phyloP scores from a whole-genome alignment of 2,329 filamentous ascomycete species.

The Beauveria sp. region DNA sequence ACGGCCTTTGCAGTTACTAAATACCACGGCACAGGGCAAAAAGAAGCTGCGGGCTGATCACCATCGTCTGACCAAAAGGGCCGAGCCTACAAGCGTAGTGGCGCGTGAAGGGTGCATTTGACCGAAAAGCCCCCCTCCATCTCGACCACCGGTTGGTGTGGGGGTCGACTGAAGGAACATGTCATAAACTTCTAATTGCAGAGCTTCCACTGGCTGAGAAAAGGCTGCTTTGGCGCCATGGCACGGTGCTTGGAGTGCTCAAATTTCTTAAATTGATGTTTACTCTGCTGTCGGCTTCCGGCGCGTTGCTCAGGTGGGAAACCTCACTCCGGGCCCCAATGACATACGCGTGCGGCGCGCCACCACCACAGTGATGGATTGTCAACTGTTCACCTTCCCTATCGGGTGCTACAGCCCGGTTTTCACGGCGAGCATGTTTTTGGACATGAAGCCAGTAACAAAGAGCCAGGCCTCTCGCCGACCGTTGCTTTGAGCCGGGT shows the following conservation, averaged over 20 bases:
- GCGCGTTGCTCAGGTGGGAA: no score
- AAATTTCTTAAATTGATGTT: no score
- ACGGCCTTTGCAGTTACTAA: neutral
- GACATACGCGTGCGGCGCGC: neutral
- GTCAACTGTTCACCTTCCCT: constrained; percentile 6
- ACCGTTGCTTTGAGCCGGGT: constrained; percentile 34
- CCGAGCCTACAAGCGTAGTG: neutral
- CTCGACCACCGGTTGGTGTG: neutral
- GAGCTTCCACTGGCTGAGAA: neutral
- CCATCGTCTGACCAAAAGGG: neutral
- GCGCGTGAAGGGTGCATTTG: constrained; percentile 3
- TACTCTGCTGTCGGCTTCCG: no score
- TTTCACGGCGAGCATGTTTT: constrained; percentile 41
- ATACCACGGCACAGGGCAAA: neutral
- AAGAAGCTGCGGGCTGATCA: neutral
- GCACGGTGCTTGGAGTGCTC: no score
- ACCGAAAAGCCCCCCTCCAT: constrained; percentile 2
- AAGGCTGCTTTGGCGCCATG: neutral
- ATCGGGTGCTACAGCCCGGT: constrained; percentile 39
- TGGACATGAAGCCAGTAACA: constrained; percentile 46
- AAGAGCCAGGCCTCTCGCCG: constrained; percentile 49
- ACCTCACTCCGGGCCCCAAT: neutral
- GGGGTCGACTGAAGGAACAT: neutral
- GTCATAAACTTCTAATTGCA: neutral
- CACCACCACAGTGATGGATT: neutral